Evolutionary conservation across 495 filamentous ascomycete species (phyloP).

Genomic region (Pseudotulostoma volvatum): DNA sequence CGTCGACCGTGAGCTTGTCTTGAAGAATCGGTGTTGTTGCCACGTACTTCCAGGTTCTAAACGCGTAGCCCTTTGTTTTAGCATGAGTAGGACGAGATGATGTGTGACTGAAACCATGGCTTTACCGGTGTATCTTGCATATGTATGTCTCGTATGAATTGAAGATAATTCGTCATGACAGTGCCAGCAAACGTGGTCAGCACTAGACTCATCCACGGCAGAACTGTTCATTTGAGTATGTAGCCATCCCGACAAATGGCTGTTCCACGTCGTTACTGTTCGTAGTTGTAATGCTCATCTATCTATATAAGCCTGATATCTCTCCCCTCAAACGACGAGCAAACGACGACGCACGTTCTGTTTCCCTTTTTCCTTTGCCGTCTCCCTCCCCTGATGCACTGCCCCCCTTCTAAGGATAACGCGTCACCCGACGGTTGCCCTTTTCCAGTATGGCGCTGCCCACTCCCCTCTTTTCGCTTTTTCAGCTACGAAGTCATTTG

Average conservation of each 20-base stretch:
- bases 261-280: too few species aligned
- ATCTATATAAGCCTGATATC: slow-evolving; percentile 6
- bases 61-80: neutral
- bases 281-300: too few species aligned
- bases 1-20: neutral
- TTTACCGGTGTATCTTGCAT: too few species aligned
- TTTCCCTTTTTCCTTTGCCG: slow-evolving; percentile 3
- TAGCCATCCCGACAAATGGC: too few species aligned
- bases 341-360: slow-evolving; percentile 6
- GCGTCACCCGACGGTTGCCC: slow-evolving; percentile 4
- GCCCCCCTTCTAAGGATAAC: slow-evolving; percentile 4
- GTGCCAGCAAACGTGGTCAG: too few species aligned
- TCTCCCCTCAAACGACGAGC: slow-evolving; percentile 2
- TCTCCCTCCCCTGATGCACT: slow-evolving; percentile 3
- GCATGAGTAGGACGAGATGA: too few species aligned
- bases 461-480: slow-evolving; percentile 2
- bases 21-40: neutral
- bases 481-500: slow-evolving; percentile 5
- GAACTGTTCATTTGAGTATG: too few species aligned
- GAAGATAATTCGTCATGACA: too few species aligned
- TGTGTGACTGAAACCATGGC: too few species aligned
- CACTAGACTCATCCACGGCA: too few species aligned
- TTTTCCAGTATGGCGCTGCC: slow-evolving; percentile 4
- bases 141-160: too few species aligned
- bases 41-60: neutral